Base-by-base conservation (phyloP, 176 grass and related monocot species). In the maize (Zea mays) region DNA sequence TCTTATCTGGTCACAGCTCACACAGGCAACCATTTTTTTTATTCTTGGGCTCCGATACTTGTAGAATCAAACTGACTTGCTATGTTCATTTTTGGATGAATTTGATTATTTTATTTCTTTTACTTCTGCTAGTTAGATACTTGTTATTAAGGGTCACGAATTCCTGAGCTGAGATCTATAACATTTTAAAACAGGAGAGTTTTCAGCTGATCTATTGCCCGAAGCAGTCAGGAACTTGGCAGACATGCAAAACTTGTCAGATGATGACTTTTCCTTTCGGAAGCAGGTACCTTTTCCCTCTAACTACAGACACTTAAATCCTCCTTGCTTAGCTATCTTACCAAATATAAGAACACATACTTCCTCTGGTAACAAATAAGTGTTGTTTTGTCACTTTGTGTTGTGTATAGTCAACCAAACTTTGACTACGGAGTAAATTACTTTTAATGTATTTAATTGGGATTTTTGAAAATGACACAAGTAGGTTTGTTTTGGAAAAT, bases 231-330 rank as follows among this genome's bases (percentile, higher is more conserved):
- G 70, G 79, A 92, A 78, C 67, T 66, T 99, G 77, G 87, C 84
- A 77, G 85, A 94, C 51, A 94, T 97, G 88, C 84, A 94, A 81
- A 90, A 86, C 41, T 58, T 95, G 73, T 80, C 87, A 50, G 92
- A 99, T 84, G 96, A 89, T 17, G 87, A 95, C 71, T 99, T 92
- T 44, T 77, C 92, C 75, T 95, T 84, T 80, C 76, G 87, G 78
- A 95, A 95, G 78, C 96, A 98, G 96, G 96, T 98, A 75, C 4
- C 0, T 7, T 50, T 27, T 83, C 60, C 48, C 70, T 5, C 5
- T 75, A 54, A 55, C n/a, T 27, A 21, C 4, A 35, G 76, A 43
- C 16, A 56, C 46, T 70, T 78, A 10, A 46, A 41, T 73, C 16
- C 19, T 64, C 38, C 6, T 65, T 45, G 36, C 38, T 66, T 60